Conservation (phyloP, 371 early-diverging fungal species). For the Haplosporangium sp. region DNA sequence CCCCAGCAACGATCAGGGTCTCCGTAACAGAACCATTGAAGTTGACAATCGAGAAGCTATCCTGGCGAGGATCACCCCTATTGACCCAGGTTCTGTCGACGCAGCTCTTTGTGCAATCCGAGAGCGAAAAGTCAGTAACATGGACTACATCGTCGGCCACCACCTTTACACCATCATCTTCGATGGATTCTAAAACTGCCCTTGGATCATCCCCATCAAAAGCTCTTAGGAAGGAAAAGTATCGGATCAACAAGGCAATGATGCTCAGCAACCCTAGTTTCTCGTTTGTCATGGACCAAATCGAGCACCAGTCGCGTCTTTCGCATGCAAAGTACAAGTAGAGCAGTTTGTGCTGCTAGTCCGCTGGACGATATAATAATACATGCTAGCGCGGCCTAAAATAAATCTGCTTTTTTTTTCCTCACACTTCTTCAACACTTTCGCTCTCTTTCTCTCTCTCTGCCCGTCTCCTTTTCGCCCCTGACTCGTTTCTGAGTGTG, state of each 20-base stretch:
- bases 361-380: no score
- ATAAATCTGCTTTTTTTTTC: no score
- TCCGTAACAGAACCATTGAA: constrained; percentile 29
- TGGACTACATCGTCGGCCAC: constrained; percentile 40
- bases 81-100: constrained; percentile 28
- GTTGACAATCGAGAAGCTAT: constrained; percentile 36
- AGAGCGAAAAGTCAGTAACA: constrained; percentile 26
- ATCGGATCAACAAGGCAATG: constrained; percentile 36
- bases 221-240: constrained; percentile 19
- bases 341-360: no score
- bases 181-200: not conserved
- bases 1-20: constrained; percentile 21
- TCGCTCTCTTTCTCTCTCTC: no score
- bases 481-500: no score
- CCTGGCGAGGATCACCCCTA: constrained; percentile 33
- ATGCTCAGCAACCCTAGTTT: constrained; percentile 48
- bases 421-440: no score
- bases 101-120: constrained; percentile 20
- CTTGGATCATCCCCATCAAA: not conserved
- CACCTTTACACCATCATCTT: not conserved
- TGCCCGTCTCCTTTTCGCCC: no score
- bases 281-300: constrained; percentile 44
- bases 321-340: constrained; percentile 8
- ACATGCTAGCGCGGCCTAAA: no score
- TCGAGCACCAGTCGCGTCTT: constrained; percentile 42